These are phyloP conservation scores for Pseudodiploospora longispora DNA, from an alignment of 2,329 filamentous ascomycete species.

Conservation along the genomic window DNA sequence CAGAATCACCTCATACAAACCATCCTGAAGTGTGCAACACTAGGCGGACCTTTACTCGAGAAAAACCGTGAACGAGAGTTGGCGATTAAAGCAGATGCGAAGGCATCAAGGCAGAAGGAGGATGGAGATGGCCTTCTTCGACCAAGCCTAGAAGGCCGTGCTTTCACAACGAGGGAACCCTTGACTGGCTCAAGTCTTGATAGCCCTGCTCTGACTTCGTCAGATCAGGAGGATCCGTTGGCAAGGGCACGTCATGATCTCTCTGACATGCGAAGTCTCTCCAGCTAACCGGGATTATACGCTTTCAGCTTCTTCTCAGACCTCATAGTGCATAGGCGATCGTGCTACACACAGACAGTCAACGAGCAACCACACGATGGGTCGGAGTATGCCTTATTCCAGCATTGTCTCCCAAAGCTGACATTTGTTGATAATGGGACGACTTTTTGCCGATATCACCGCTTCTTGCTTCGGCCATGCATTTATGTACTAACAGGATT, in stretches of 20 bases:
- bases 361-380: too few species aligned
- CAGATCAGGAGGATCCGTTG: constrained; percentile 37
- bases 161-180: constrained; percentile 61
- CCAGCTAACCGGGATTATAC: constrained; percentile 20
- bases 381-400: too few species aligned
- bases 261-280: constrained; percentile 30
- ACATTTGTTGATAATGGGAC: too few species aligned
- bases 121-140: constrained; percentile 28
- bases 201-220: constrained; percentile 51
- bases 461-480: too few species aligned
- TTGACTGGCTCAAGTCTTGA: constrained; percentile 46
- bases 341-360: not conserved
- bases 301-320: constrained; percentile 20
- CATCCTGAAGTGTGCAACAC: constrained; percentile 90
- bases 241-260: constrained; percentile 41
- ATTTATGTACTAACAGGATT: too few species aligned
- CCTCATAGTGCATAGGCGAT: constrained; percentile 16
- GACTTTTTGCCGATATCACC: too few species aligned
- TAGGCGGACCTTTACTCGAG: constrained; percentile 75
- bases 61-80: constrained; percentile 59
- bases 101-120: constrained; percentile 31
- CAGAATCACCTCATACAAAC: constrained; percentile 97
- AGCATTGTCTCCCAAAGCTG: too few species aligned
- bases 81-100: constrained; percentile 42
- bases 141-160: constrained; percentile 45